Evolutionary conservation across 345 rosid genomes (phyloP), one percentile per base, ranked within the genome.

Genomic region (Murraya koenigii): DNA sequence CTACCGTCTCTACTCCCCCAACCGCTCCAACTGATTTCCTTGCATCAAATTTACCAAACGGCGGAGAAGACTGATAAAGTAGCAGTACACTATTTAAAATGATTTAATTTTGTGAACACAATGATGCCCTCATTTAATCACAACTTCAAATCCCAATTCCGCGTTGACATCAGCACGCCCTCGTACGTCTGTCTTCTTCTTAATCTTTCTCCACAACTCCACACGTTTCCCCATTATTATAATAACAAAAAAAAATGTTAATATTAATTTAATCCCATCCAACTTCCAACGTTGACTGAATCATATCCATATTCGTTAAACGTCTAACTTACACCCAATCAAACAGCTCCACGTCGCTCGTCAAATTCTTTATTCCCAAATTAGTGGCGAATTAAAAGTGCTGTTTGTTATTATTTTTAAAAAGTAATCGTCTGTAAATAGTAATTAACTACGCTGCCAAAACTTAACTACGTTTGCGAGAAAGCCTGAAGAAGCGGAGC

Each of bases 141-240:
- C 2, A 17, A 7, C 5, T 15, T 5, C 56, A 17, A 52, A 52
- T 17, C 56, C 56, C 35, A 30, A 63, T 74, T 61, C 41, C 59
- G 77, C 69, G 77, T 74, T 61, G 77, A 74, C 26, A 28, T 28
- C 59, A 28, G 33, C 68, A 8, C 25, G 19, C 3, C 28, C 28
- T 7, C 9, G 30, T 8, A n/a, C n/a, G 30, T n/a, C 7, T 10
- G 35, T 14, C 17, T 17, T 38, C 30, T 38, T 38, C 49, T 2
- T 11, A 41, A 41, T 41, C 49, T 41, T 41, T 33, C 17, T 9
- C 47, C 47, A 9, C 11, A 0, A 35, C 25, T 33, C 69, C 69
- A 39, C 71, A 39, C 54, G 55, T 8, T 10, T 67, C 2, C 55
- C 17, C 28, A 22, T 2, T 17, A 30, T 30, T 30, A 30, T 30